Conservation (phyloP, 176 grass and related monocot genomes). For the Oryza coarctata region DNA sequence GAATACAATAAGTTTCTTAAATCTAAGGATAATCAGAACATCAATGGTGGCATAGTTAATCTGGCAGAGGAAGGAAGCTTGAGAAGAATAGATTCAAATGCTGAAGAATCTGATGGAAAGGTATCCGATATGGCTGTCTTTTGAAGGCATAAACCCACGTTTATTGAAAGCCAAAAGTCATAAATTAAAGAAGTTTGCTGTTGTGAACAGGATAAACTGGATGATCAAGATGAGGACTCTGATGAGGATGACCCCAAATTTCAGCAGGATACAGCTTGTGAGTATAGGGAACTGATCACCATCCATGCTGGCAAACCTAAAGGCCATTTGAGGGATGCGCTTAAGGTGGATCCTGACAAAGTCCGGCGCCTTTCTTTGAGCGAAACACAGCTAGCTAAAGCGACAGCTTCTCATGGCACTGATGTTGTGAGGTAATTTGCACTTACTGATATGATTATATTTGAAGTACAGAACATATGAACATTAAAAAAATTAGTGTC, state of each 20-base stretch:
- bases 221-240: constrained; percentile 59
- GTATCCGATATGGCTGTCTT: constrained; percentile 34
- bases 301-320: constrained; percentile 94
- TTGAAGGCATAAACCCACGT: not conserved
- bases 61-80: constrained; percentile 36
- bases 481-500: not conserved
- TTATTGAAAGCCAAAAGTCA: constrained; percentile 9
- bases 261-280: constrained; percentile 44
- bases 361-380: constrained; percentile 80
- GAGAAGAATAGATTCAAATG: constrained; percentile 58
- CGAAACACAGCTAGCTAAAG: constrained; percentile 73
- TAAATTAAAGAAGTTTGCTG: constrained; percentile 24
- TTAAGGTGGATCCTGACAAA: constrained; percentile 59
- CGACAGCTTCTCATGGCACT: constrained; percentile 55
- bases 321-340: constrained; percentile 68
- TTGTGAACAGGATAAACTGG: constrained; percentile 49
- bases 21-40: constrained; percentile 39
- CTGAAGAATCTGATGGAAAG: constrained; percentile 69
- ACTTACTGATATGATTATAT: constrained; percentile 8
- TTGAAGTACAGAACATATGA: not conserved
- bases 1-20: constrained; percentile 82
- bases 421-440: constrained; percentile 77
- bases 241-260: constrained; percentile 63
- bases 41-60: not conserved
- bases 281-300: constrained; percentile 78